phyloP scores from a whole-genome alignment of 2,329 filamentous ascomycete species.

The Xylariaceae sp. region DNA sequence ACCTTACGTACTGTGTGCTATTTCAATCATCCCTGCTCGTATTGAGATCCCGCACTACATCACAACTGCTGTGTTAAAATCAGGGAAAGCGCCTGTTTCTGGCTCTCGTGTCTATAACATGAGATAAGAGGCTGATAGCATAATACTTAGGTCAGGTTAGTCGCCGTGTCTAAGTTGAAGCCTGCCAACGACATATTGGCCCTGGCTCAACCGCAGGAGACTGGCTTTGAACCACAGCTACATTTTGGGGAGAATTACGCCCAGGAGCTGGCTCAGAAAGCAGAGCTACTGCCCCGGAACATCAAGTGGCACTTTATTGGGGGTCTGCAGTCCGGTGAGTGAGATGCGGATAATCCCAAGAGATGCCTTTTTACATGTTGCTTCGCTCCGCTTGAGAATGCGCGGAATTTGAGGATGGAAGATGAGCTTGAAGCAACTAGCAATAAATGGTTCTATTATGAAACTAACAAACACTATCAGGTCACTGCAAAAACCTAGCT shows the following conservation, averaged over 20 bases:
- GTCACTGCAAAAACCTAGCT: conserved; percentile 85
- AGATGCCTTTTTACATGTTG: too few species aligned
- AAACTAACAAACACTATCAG: conserved; percentile 39
- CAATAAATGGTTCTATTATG: too few species aligned
- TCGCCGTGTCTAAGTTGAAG: conserved; percentile 95
- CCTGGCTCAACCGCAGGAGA: conserved; percentile 58
- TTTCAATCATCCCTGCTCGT: too few species aligned
- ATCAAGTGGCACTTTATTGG: conserved; percentile 98
- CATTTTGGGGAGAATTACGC: conserved; percentile 98
- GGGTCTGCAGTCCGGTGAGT: conserved; percentile 71
- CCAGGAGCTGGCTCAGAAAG: conserved; percentile 85
- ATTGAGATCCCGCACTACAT: background rate
- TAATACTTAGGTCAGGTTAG: conserved; percentile 64
- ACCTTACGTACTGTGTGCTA: too few species aligned
- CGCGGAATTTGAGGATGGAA: too few species aligned
- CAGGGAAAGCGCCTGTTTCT: background rate
- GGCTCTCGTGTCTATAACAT: background rate
- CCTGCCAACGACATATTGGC: conserved; percentile 86
- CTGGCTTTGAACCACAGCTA: conserved; percentile 49
- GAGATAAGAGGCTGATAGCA: conserved; percentile 8
- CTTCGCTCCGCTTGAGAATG: too few species aligned
- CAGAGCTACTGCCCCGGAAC: conserved; percentile 66
- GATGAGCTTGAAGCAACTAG: too few species aligned
- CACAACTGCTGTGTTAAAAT: background rate
- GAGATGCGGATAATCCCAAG: background rate